These are phyloP conservation scores for Selaginella moellendorffii DNA, from an alignment of 75 land plant species.

Conservation along the genomic window DNA sequence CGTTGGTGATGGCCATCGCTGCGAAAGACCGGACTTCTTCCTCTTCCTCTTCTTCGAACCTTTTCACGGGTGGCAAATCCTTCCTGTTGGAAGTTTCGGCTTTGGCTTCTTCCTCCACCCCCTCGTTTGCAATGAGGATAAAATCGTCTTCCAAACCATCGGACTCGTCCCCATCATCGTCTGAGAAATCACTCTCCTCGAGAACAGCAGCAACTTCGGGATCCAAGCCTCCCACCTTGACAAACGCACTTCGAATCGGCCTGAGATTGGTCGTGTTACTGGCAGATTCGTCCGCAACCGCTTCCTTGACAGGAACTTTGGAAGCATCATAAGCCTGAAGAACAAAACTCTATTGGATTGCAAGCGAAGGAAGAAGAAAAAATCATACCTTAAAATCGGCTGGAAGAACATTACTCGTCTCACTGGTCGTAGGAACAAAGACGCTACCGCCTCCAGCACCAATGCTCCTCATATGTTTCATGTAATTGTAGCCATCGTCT, in stretches of 20 bases:
- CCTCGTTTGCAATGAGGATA: conserved; percentile 43
- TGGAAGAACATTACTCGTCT: conserved; percentile 33
- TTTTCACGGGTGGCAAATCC: conserved; percentile 7
- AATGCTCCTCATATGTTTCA: conserved; percentile 65
- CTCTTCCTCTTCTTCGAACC: conserved; percentile 1
- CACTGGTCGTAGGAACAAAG: conserved; percentile 38
- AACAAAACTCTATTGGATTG: too few species aligned
- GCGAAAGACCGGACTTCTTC: too few species aligned
- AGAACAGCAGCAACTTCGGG: conserved; percentile 57
- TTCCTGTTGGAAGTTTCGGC: conserved; percentile 12
- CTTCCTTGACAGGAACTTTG: conserved; percentile 29
- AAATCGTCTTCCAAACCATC: conserved; percentile 95
- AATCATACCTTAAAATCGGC: conserved; percentile 82
- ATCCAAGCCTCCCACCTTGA: too few species aligned
- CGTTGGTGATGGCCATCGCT: too few species aligned
- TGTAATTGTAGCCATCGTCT: conserved; percentile 91
- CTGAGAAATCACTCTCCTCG: conserved; percentile 40
- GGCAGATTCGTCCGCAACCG: too few species aligned
- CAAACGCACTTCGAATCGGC: too few species aligned
- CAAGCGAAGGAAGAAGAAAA: too few species aligned
- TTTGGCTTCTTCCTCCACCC: conserved; percentile 15
- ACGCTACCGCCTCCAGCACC: conserved; percentile 50
- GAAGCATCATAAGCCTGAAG: conserved; percentile 84
- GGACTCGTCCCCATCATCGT: conserved; percentile 44
- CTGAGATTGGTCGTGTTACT: too few species aligned